A percentile compares a stretch with the other conserved stretches of the same genome.
These are phyloP conservation scores for Paramarasmius palmivorus DNA, from an alignment of 1,284 basidiomycete species.

Conservation along the genomic window DNA sequence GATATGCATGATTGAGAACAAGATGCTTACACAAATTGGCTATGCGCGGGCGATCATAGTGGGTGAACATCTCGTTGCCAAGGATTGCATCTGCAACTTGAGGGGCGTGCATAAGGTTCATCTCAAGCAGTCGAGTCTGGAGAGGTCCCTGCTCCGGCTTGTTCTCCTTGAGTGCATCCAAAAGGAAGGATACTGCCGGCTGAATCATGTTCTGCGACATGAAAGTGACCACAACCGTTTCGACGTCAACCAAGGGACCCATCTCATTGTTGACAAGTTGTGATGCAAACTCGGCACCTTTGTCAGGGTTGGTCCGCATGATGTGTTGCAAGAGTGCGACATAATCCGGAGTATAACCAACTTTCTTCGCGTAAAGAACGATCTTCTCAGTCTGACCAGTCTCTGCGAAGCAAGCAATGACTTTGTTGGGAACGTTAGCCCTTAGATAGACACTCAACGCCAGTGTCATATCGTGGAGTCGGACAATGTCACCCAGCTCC, in stretches of 20 bases:
- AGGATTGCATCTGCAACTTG: conserved; percentile 99
- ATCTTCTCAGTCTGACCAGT: conserved; percentile 99
- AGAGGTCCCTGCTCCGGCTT: conserved; percentile 96
- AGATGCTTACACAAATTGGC: conserved; percentile 84
- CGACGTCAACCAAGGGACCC: conserved; percentile 93
- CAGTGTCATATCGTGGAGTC: conserved; percentile 94
- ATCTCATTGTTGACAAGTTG: conserved; percentile 93
- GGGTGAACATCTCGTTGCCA: conserved; percentile 98
- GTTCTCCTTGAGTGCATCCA: conserved; percentile 99
- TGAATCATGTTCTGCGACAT: conserved; percentile 99
- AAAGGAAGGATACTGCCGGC: conserved; percentile 96
- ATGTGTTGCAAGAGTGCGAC: conserved; percentile 95
- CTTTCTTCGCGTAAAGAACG: conserved; percentile 96
- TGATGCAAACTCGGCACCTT: conserved; percentile 97
- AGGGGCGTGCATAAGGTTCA: conserved; percentile 97
- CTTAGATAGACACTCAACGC: conserved; percentile 98
- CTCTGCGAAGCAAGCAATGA: conserved; percentile 98
- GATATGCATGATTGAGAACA: conserved; percentile 2
- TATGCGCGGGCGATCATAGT: conserved; percentile 96
- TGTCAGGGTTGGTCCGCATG: conserved; percentile 96
- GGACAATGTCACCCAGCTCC: conserved; percentile 97
- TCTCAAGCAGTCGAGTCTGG: conserved; percentile 96
- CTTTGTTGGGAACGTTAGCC: conserved; percentile 98
- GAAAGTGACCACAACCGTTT: conserved; percentile 96
- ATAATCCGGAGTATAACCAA: conserved; percentile 94